Evolutionary conservation across 202 grass and related monocot species (phyloP), one percentile per base, ranked within the genome.

Genomic region (Schoenoplectus tabernaemontani): DNA sequence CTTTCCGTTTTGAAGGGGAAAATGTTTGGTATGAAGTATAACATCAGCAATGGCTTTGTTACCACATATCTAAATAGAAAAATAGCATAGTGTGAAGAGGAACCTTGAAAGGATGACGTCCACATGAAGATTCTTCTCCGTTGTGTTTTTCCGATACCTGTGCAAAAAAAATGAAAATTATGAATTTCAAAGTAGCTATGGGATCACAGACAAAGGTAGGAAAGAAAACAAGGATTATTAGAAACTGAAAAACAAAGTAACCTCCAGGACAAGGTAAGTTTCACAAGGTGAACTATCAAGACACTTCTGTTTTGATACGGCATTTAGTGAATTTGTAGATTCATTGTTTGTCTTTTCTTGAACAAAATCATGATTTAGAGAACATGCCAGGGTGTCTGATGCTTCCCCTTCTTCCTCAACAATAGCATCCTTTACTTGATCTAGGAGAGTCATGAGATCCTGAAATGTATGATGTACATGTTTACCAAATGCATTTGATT

Each of bases 371-470:
- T 33, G n/a, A 65, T 51, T 64, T 65, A 80, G 24, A 34, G 78
- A 46, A 75, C 32, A 44, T 84, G 76, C 57, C 84, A 72, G 66
- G 28, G 73, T 41, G 26, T 11, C 85, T 63, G 20, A 44, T 84
- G 82, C 76, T 76, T 24, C 65, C 37, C 67, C 66, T 34, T 81
- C 79, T 82, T 93, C 94, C 70, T 97, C 94, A 39, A 67, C 85
- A 77, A 97, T 97, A 79, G 87, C 94, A 89, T 97, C 94, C 86
- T 93, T 84, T 28, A 97, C 94, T 92, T 97, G 94, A 84, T 97
- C 91, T 64, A 97, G 75, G 82, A 97, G 94, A 77, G 86, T 91
- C 69, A 97, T 88, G 59, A 97, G 78, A 84, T 87, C 85, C 93
- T 97, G 71, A 60, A 84, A 81, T 23, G 46, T 5, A 60, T 5